Base-by-base conservation (phyloP, 2,329 filamentous ascomycete species). In the Monosporascus sp. region DNA sequence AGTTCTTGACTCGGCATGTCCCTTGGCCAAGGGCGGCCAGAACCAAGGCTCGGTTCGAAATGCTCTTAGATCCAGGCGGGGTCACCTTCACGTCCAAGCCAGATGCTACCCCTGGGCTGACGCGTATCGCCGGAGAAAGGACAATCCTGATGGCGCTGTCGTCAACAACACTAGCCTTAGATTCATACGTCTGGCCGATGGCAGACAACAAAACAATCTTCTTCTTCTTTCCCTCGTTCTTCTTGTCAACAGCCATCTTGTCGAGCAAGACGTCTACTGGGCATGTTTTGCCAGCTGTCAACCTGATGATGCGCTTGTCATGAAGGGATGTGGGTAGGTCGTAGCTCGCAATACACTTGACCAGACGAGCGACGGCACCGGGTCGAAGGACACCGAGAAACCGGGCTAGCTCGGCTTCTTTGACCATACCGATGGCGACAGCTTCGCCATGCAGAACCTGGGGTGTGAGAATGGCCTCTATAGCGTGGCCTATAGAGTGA, bases 231-330 rank as follows among this genome's bases (percentile, higher is more conserved):
- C 94, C 94, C 45, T 96, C 89, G 60, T 99, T 99, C 78, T 99
- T 99, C 81, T 99, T 99, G 73, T 99, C 94, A 8, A 99, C 88
- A 0, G 88, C 91, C 94, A 99, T 99, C 68, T 96, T 96, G 60
- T 87, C 81, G 52, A 99, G 79, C 49, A 99, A 73, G 37, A 88
- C 81, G 61, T 97, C 89, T 2, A 97, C 89, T 0, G 89, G 86
- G 68, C 94, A 99, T 59, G 83, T 79, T 72, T 96, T 97, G 50
- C 88, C 89, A 2, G 90, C 92, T 5, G 90, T 92, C 56, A 94
- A 75, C 64, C 86, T 89, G 44, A 87, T 81, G 44, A 99, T 86
- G 31, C 85, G 84, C 68, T 91, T 89, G 72, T 99, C 92, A 37
- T 87, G 80, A 8, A 97, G 71, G 0, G 90, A 91, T 4, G 88